Evolutionary conservation across 1,284 basidiomycete genomes (phyloP).

Genomic region (Leccinum pachyderme): DNA sequence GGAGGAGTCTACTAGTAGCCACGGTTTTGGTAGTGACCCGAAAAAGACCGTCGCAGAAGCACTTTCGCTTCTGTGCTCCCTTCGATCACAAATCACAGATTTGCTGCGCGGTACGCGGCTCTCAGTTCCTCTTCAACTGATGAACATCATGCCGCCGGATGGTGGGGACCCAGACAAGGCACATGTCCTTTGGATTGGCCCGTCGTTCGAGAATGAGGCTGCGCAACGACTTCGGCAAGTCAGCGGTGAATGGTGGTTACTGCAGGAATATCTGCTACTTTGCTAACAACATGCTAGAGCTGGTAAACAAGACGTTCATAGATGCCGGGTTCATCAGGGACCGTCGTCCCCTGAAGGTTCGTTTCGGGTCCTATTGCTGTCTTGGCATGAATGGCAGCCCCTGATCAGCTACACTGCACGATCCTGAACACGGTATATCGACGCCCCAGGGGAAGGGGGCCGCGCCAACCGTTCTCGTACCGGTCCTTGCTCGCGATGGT

Average conservation of each 20-base stretch:
- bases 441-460: conserved; percentile 35
- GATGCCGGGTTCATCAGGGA: conserved; percentile 52
- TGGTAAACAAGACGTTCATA: conserved; percentile 43
- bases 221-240: conserved; percentile 35
- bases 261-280: conserved; percentile 29
- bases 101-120: conserved; percentile 31
- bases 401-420: conserved; percentile 64
- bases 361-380: conserved; percentile 9
- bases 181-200: conserved; percentile 59
- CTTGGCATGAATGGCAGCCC: not conserved
- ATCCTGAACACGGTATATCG: conserved; percentile 61
- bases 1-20: conserved; percentile 3
- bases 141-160: conserved; percentile 53
- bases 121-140: conserved; percentile 44
- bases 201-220: conserved; percentile 30
- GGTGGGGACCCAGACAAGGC: conserved; percentile 41
- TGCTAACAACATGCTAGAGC: conserved; percentile 34
- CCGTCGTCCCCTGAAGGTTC: conserved; percentile 58
- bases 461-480: conserved; percentile 48
- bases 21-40: not conserved
- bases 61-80: conserved; percentile 44
- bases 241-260: conserved; percentile 38
- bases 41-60: conserved; percentile 45
- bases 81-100: conserved; percentile 44
- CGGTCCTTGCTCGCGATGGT: conserved; percentile 37